A percentile compares a stretch with the other conserved stretches of the same genome.
Evolutionary conservation across 108 stramenopile genomes (phyloP).

Genomic region (Bacterosira constricta): DNA sequence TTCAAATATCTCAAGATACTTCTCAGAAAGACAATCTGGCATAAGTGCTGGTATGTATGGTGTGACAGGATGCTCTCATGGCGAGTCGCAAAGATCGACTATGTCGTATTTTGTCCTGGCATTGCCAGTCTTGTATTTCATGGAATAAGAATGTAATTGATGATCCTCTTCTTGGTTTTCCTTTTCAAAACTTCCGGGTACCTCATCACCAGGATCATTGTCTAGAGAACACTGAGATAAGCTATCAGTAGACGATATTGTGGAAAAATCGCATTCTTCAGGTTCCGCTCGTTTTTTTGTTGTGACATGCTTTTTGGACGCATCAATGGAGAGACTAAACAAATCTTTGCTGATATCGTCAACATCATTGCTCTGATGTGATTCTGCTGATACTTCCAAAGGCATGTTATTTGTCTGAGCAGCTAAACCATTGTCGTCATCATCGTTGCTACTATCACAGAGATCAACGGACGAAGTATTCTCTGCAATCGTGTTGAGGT

Average conservation of each 20-base stretch:
- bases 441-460: background rate
- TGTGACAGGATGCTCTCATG: background rate
- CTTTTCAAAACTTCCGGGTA: background rate
- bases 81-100: conserved; percentile 7
- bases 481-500: conserved; percentile 1
- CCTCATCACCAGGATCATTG: background rate
- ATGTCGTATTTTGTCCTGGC: background rate
- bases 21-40: too few species aligned
- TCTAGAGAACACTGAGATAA: background rate
- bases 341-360: background rate
- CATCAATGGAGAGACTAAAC: background rate
- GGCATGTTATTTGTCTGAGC: too few species aligned
- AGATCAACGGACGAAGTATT: background rate
- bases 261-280: background rate
- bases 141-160: background rate
- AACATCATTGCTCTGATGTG: background rate
- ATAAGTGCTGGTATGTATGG: too few species aligned
- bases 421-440: too few species aligned
- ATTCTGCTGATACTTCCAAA: background rate
- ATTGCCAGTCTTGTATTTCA: background rate
- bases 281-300: background rate
- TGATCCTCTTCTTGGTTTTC: background rate
- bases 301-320: background rate
- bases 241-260: background rate
- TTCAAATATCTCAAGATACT: background rate